Base-by-base conservation (phyloP, 352 stramenopile genomes). In the Phytophthora palmivora region DNA sequence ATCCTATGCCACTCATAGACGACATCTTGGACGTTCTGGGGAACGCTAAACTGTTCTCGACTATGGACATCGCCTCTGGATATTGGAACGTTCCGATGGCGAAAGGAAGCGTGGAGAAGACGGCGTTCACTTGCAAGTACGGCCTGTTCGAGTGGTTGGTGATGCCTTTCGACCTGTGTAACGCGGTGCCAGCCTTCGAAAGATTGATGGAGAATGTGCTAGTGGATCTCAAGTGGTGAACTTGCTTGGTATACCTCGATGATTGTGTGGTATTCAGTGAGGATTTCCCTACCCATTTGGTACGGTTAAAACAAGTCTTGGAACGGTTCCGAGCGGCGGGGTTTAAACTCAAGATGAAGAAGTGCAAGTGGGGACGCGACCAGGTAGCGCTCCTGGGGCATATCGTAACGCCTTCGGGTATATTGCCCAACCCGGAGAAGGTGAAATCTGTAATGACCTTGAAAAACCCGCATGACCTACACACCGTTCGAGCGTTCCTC, bases 341-440 rank as follows among this genome's bases (percentile, higher is more conserved):
- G 1, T 59, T 59, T 19, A 51, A 59, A 15, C 30, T 51, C 3
- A 59, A 51, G 15, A 51, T 58, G 39, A 45, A n/a, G n/a, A n/a
- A n/a, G n/a, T n/a, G n/a, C n/a, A n/a, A n/a, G n/a, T n/a, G n/a
- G n/a, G n/a, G n/a, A 51, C 28, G 52, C 3, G 34, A 19, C n/a
- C 52, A 59, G 18, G 41, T 59, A 3, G 39, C 52, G 0, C 51
- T 52, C 24, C 28, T 58, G 2, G 37, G 49, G 10, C 37, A 48
- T 6, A 58, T 58, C 3, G 26, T 48, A 3, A 48, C 50, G 0
- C 49, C 51, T 1, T 34, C 51, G 0, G 38, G 39, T 15, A 50
- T 60, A 1, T 16, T 60, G 18, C 51, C 51, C 24, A 59, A 9
- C 26, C 26, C 26, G 4, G 26, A 32, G 8, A 32, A 32, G 26